phyloP scores from a whole-genome alignment of 2,329 filamentous ascomycete species.

The Drechmeria coniospora region DNA sequence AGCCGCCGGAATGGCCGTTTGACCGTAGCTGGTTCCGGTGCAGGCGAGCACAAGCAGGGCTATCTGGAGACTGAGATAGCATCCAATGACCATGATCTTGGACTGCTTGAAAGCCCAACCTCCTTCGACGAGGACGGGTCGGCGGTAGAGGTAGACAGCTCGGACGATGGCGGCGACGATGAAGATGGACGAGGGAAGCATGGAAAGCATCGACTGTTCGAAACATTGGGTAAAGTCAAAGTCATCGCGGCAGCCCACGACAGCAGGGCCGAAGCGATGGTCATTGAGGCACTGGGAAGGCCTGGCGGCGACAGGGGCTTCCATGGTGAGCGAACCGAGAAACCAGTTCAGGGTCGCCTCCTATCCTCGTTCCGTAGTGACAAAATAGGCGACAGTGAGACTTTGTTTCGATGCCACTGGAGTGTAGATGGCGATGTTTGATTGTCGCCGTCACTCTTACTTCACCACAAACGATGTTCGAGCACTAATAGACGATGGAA shows the following conservation, averaged over 20 bases:
- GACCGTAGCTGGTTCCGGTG: not conserved
- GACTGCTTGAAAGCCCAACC: constrained; percentile 3
- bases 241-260: constrained; percentile 28
- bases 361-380: too few relatives aligned
- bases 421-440: too few relatives aligned
- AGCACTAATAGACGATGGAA: too few relatives aligned
- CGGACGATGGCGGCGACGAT: constrained; percentile 18
- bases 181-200: constrained; percentile 25
- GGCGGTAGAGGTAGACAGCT: constrained; percentile 14
- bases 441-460: too few relatives aligned
- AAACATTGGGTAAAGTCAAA: constrained; percentile 37
- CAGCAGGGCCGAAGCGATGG: constrained; percentile 24
- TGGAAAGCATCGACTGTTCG: constrained; percentile 29
- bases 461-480: too few relatives aligned
- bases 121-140: constrained; percentile 19
- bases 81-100: not conserved
- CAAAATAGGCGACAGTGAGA: too few relatives aligned
- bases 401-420: too few relatives aligned
- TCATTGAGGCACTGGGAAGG: constrained; percentile 24
- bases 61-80: not conserved
- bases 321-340: too few relatives aligned
- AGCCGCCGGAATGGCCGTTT: not conserved
- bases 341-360: too few relatives aligned
- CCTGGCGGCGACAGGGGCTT: too few relatives aligned
- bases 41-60: not conserved